Percentiles rank a stretch among this genome's conserved stretches.
These are phyloP conservation scores for Sanghuangporus baumii DNA, from an alignment of 1,284 basidiomycete genomes.

Conservation along the genomic window DNA sequence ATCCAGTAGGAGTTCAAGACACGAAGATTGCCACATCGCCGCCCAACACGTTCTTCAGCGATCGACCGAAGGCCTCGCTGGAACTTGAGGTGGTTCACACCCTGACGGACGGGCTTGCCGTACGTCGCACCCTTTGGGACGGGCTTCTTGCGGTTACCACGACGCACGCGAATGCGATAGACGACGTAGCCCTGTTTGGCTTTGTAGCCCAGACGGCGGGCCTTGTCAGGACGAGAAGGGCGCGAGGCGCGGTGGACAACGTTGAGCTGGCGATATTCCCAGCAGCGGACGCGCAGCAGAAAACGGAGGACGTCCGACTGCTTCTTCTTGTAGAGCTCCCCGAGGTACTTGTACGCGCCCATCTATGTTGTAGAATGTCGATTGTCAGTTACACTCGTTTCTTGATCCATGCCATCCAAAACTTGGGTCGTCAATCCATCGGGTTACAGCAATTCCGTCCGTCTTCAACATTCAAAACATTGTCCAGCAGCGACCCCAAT, in stretches of 20 bases:
- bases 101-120: conserved; percentile 99
- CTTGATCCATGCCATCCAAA: conserved; percentile 10
- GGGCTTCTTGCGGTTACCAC: conserved; percentile 99
- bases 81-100: conserved; percentile 99
- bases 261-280: conserved; percentile 98
- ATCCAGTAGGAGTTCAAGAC: conserved; percentile 99
- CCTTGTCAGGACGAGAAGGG: conserved; percentile 98
- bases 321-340: conserved; percentile 95
- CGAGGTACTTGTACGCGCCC: conserved; percentile 97
- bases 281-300: conserved; percentile 98
- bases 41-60: conserved; percentile 98
- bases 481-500: background rate
- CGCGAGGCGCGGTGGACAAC: conserved; percentile 98
- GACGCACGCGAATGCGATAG: conserved; percentile 96
- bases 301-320: conserved; percentile 98
- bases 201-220: conserved; percentile 98
- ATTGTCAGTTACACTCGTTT: conserved; percentile 1
- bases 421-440: conserved; percentile 11
- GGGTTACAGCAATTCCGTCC: background rate
- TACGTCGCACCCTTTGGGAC: conserved; percentile 98
- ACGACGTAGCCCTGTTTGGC: conserved; percentile 99
- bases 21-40: conserved; percentile 92
- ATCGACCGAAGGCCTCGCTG: conserved; percentile 90
- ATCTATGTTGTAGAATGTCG: conserved; percentile 36
- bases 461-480: background rate